Conservation (phyloP, 805 yeast species). For the Monosporozyma yasuniensis region DNA sequence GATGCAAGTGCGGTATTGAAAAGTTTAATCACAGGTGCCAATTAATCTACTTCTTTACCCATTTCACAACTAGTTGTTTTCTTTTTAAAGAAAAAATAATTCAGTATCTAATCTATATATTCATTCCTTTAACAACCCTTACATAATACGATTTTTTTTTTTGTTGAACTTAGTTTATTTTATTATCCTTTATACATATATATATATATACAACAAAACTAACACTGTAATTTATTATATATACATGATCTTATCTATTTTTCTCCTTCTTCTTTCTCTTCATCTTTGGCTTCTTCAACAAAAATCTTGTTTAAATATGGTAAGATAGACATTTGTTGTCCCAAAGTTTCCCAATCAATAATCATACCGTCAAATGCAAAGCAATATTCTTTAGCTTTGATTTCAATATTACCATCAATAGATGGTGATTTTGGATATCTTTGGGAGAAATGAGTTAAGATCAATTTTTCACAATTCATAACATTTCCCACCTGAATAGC, state of each 20-base stretch:
- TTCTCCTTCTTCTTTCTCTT: neutral
- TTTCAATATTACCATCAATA: conserved; percentile 22
- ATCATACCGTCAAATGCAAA: conserved; percentile 65
- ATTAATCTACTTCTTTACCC: neutral
- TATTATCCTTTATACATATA: neutral
- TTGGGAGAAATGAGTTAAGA: conserved; percentile 89
- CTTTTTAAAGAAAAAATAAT: too few relatives aligned
- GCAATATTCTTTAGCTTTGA: conserved; percentile 30
- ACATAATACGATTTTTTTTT: too few relatives aligned
- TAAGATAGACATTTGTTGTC: conserved; percentile 27
- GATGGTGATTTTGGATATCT: conserved; percentile 61
- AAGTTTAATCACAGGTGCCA: conserved; percentile 17
- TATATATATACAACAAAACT: neutral
- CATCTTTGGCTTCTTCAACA: conserved; percentile 23
- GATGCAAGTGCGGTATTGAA: conserved; percentile 28
- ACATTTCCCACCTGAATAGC: conserved; percentile 61
- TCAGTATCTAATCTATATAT: neutral
- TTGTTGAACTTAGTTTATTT: neutral
- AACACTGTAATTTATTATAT: neutral
- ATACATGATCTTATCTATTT: neutral
- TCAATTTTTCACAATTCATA: conserved; percentile 64
- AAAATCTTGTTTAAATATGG: conserved; percentile 27
- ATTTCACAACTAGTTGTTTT: too few relatives aligned
- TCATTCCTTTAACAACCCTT: neutral
- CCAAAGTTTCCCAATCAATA: conserved; percentile 38